phyloP scores from a whole-genome alignment of 768 basidiomycete species.

The Trametes cingulata region DNA sequence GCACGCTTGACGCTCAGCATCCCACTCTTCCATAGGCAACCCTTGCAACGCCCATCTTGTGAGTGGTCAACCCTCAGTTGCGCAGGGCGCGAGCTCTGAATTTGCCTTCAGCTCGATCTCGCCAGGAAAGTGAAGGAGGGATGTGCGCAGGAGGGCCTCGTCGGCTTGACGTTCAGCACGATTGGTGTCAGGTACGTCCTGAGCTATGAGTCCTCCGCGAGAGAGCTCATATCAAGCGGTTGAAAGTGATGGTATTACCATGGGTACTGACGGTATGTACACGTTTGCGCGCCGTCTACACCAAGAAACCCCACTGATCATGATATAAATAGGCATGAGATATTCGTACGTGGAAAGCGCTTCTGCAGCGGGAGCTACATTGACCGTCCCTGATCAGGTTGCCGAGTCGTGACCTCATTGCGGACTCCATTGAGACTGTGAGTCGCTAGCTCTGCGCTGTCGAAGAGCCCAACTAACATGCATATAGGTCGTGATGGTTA shows the following conservation, averaged over 20 bases:
- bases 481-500: slow-evolving; percentile 56
- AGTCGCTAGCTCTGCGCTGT: slow-evolving; percentile 13
- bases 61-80: slow-evolving; percentile 23
- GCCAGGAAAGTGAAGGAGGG: slow-evolving; percentile 81
- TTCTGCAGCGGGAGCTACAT: background rate
- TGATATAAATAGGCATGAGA: slow-evolving; percentile 63
- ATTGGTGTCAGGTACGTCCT: slow-evolving; percentile 71
- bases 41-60: slow-evolving; percentile 86
- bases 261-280: slow-evolving; percentile 80
- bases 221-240: background rate
- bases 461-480: slow-evolving; percentile 3
- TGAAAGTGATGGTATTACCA: slow-evolving; percentile 79
- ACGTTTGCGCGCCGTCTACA: background rate
- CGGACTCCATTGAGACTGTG: slow-evolving; percentile 86
- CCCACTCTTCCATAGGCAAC: slow-evolving; percentile 52
- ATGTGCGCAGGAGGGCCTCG: slow-evolving; percentile 76
- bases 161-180: slow-evolving; percentile 84
- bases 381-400: slow-evolving; percentile 45
- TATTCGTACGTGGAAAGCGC: slow-evolving; percentile 62
- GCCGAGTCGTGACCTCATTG: slow-evolving; percentile 86
- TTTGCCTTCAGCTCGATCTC: slow-evolving; percentile 61
- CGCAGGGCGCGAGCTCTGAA: background rate
- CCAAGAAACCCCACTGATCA: background rate
- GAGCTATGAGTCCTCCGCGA: background rate
- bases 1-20: slow-evolving; percentile 9